These are phyloP conservation scores for Phytophthora sansomeana DNA, from an alignment of 352 stramenopile genomes.

Conservation along the genomic window DNA sequence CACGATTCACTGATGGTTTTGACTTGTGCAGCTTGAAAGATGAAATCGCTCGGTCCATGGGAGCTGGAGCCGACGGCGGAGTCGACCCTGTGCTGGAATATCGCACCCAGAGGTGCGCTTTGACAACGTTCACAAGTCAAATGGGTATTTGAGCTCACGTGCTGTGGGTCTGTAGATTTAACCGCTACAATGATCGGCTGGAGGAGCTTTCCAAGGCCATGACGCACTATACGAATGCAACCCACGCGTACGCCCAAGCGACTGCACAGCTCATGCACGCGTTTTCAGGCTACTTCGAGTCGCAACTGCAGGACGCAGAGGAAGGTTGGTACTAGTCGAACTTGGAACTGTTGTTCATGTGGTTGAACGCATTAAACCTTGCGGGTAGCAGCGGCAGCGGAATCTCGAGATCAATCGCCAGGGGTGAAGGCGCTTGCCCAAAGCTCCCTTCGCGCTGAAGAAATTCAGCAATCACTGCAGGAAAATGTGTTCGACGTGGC, in stretches of 20 bases:
- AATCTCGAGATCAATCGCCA: constrained; percentile 17
- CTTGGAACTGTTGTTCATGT: background rate
- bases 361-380: constrained; percentile 6
- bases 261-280: constrained; percentile 57
- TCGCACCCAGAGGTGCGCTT: constrained; percentile 61
- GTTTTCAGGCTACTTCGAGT: constrained; percentile 71
- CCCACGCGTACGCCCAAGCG: constrained; percentile 54
- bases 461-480: constrained; percentile 65
- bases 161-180: constrained; percentile 47
- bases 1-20: background rate
- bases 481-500: constrained; percentile 56
- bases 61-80: constrained; percentile 53
- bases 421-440: constrained; percentile 55
- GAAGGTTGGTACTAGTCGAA: constrained; percentile 21
- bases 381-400: constrained; percentile 1
- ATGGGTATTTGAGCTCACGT: background rate
- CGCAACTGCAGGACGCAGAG: constrained; percentile 55
- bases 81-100: constrained; percentile 74
- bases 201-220: constrained; percentile 66
- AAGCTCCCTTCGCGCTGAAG: constrained; percentile 58
- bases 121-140: background rate
- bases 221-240: constrained; percentile 50
- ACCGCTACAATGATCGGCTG: constrained; percentile 66
- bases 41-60: constrained; percentile 71
- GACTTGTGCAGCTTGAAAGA: constrained; percentile 64